Evolutionary conservation across 441 rosid species (phyloP).

Genomic region (Flueggea neowawraea): DNA sequence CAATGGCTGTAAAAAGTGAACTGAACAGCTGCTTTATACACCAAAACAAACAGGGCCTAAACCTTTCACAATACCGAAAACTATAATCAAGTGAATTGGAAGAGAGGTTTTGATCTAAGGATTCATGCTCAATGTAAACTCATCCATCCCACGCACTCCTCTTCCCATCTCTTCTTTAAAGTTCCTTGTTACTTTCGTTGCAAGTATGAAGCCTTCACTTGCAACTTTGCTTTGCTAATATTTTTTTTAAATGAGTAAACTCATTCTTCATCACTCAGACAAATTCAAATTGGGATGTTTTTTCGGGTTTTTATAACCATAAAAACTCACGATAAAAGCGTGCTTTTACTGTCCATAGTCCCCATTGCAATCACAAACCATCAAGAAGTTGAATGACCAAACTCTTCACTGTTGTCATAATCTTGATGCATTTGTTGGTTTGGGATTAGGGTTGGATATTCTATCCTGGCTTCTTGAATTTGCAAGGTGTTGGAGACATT

Average conservation of each 20-base stretch:
- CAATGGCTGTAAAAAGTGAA: too few species aligned
- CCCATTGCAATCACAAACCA: slow-evolving; percentile 19
- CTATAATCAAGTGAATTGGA: slow-evolving; percentile 5
- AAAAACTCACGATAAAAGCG: slow-evolving; percentile 21
- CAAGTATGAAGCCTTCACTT: not conserved
- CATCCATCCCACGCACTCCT: slow-evolving; percentile 34
- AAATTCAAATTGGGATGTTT: too few species aligned
- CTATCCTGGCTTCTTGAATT: not conserved
- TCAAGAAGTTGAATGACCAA: slow-evolving; percentile 6
- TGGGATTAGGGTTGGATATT: not conserved
- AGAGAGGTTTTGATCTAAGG: slow-evolving; percentile 8
- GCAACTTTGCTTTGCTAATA: not conserved
- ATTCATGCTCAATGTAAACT: slow-evolving; percentile 32
- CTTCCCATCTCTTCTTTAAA: slow-evolving; percentile 33
- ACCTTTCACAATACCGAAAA: slow-evolving; percentile 8
- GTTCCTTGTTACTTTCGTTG: too few species aligned
- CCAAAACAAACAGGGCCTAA: too few species aligned
- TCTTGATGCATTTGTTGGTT: slow-evolving; percentile 3
- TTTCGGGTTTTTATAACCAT: slow-evolving; percentile 11
- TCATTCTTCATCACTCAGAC: too few species aligned
- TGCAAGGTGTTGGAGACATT: not conserved
- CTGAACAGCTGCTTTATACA: too few species aligned
- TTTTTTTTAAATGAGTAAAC: too few species aligned
- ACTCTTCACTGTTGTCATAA: too few species aligned
- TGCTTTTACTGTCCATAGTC: slow-evolving; percentile 14